Base-by-base conservation (phyloP, 1,284 basidiomycete species). In the Cryptococcus sp. region DNA sequence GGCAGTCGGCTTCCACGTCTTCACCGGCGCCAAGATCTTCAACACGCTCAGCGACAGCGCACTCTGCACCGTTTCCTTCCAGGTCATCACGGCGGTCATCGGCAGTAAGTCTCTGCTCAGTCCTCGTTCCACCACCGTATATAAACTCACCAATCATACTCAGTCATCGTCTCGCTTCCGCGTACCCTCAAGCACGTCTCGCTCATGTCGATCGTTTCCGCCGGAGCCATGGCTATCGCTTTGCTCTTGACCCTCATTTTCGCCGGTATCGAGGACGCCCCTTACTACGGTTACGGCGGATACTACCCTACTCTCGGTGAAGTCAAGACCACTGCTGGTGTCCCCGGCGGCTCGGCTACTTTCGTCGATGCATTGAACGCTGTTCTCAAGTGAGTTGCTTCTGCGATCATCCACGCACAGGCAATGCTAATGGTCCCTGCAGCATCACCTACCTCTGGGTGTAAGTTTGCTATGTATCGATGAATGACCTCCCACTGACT, bases 41-140 rank as follows among this genome's bases (percentile, higher is more conserved):
- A 87, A 87, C 78, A 86, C 85, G 0, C 78, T 88, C 3, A 82
- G 83, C 1, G 79, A 84, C 63, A 82, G 81, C n/a, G 80, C 82
- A 0, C 70, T 80, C 20, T 86, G 85, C 73, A 85, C 85, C 0
- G 78, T 87, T 47, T 78, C 79, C 0, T 87, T 85, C 76, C 82
- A 81, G 53, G 80, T 81, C n/a, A 75, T 84, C 47, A 67, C 81
- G 0, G 80, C 74, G 10, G 63, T 77, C 46, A 72, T 77, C 23
- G 76, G 74, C 39, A 69, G 68, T 73, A 38, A 69, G 72, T 62
- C 45, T 41, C 8, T 3, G 8, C 41, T 31, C 42, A n/a, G 20
- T 47, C n/a, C 50, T 54, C 47, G 41, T 20, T 10, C 31, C 27
- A 20, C 20, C 45, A 42, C 4, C 25, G 25, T 58, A 17, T 35